Evolutionary conservation across 495 filamentous ascomycete genomes (phyloP).

Genomic region (Chaetomium cochliodes): DNA sequence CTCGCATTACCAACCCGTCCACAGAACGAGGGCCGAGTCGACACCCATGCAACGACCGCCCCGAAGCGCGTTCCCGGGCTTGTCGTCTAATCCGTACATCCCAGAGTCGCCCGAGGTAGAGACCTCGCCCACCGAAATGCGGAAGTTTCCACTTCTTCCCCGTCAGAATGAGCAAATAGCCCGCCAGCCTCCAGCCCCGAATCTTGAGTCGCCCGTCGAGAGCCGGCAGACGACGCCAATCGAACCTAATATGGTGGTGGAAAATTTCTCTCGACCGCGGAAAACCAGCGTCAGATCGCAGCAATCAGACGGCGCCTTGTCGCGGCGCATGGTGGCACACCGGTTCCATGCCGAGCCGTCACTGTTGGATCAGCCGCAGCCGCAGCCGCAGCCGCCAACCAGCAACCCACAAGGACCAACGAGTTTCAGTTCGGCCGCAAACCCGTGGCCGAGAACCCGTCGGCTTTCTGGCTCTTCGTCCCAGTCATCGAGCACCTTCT

Average conservation of each 20-base stretch:
- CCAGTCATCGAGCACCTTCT: slow-evolving; percentile 43
- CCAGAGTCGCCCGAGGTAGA: slow-evolving; percentile 28
- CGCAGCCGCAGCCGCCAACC: slow-evolving; percentile 19
- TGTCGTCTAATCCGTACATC: slow-evolving; percentile 39
- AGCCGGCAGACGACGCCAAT: slow-evolving; percentile 27
- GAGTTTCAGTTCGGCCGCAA: slow-evolving; percentile 20
- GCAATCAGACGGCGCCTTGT: slow-evolving; percentile 37
- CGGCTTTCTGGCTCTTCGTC: slow-evolving; percentile 50
- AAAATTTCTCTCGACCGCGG: slow-evolving; percentile 55
- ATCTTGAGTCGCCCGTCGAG: slow-evolving; percentile 30
- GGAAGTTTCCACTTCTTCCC: slow-evolving; percentile 29
- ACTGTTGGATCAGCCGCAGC: slow-evolving; percentile 31
- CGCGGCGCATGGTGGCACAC: slow-evolving; percentile 30
- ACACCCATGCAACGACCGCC: slow-evolving; percentile 27
- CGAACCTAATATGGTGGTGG: slow-evolving; percentile 35
- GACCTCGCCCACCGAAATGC: slow-evolving; percentile 15
- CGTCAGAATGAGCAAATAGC: slow-evolving; percentile 31
- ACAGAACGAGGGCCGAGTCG: slow-evolving; percentile 33
- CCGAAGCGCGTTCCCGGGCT: slow-evolving; percentile 34
- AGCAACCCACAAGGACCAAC: slow-evolving; percentile 24
- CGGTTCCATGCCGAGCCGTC: slow-evolving; percentile 34
- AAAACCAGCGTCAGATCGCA: slow-evolving; percentile 48
- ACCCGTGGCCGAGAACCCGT: slow-evolving; percentile 41
- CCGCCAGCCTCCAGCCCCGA: slow-evolving; percentile 28
- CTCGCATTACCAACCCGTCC: slow-evolving; percentile 16